A percentile compares a stretch with the other conserved stretches of the same genome.
Conservation (phyloP, 2,329 filamentous ascomycete species). For the Colletotrichum navitas region DNA sequence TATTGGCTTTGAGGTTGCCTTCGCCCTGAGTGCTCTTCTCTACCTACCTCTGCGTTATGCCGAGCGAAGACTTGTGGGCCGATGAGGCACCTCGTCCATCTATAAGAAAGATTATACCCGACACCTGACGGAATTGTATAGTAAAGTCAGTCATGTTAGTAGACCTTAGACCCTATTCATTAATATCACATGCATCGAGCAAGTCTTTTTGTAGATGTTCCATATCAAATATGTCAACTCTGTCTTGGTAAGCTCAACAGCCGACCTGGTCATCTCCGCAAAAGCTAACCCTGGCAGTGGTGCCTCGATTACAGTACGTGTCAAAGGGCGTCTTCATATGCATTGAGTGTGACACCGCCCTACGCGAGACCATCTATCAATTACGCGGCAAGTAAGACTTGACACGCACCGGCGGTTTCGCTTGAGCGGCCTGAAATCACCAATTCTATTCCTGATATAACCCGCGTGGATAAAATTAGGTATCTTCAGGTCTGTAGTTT, state of each 20-base stretch:
- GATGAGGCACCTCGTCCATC: background rate
- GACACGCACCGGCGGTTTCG: background rate
- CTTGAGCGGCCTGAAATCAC: too few species aligned
- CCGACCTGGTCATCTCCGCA: background rate
- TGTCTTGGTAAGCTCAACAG: background rate
- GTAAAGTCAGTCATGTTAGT: background rate
- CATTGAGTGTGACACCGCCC: background rate
- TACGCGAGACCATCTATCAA: too few species aligned
- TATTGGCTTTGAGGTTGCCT: constrained; percentile 75
- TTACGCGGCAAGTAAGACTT: too few species aligned
- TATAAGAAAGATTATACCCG: rapidly evolving
- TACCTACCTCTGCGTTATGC: constrained; percentile 62
- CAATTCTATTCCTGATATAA: too few species aligned
- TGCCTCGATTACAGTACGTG: background rate
- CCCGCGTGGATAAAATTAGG: too few species aligned
- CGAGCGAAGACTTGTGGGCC: constrained; percentile 53
- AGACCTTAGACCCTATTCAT: background rate
- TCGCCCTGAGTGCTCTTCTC: constrained; percentile 62
- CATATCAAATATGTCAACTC: background rate
- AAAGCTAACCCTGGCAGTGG: background rate
- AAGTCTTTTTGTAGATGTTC: background rate
- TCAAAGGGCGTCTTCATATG: background rate
- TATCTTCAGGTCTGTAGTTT: too few species aligned
- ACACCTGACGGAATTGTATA: background rate
- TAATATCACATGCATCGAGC: background rate